Percentiles rank a stretch among this genome's conserved stretches.
phyloP scores from a whole-genome alignment of 2,329 filamentous ascomycete genomes.

The Amylocarpus encephaloides region DNA sequence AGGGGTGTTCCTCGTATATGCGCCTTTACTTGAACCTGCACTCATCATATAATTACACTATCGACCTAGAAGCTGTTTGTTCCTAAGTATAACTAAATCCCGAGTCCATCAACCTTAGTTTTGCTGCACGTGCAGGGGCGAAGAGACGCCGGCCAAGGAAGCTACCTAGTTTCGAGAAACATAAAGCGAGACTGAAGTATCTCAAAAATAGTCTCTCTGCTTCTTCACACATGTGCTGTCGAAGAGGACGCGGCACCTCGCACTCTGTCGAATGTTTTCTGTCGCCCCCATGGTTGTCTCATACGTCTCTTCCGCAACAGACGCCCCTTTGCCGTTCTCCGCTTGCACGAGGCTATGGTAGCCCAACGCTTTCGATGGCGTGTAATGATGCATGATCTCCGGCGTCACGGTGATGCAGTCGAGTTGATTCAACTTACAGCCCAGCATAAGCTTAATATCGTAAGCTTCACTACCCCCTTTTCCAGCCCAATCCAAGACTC shows the following conservation, averaged over 20 bases:
- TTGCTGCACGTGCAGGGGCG: too few relatives aligned
- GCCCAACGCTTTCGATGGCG: constrained; percentile 26
- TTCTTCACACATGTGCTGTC: not conserved
- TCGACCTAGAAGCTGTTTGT: too few relatives aligned
- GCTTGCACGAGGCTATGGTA: not conserved
- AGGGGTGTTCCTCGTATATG: too few relatives aligned
- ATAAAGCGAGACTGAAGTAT: too few relatives aligned
- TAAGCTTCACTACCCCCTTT: constrained; percentile 31
- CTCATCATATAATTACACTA: too few relatives aligned
- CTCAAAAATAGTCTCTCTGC: not conserved
- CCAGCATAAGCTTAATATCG: constrained; percentile 31
- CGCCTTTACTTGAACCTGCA: too few relatives aligned
- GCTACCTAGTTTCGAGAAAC: too few relatives aligned
- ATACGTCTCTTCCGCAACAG: constrained; percentile 17
- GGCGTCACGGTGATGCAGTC: constrained; percentile 35
- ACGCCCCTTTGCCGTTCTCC: constrained; percentile 1
- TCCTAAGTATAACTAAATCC: too few relatives aligned
- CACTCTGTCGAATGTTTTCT: constrained; percentile 33
- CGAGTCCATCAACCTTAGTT: too few relatives aligned
- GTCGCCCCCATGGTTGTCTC: constrained; percentile 31
- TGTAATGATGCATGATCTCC: constrained; percentile 33
- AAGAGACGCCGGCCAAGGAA: too few relatives aligned
- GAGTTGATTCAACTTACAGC: constrained; percentile 28
- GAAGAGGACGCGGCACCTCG: constrained; percentile 26
- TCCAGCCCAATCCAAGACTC: constrained; percentile 29